A percentile compares a stretch with the other conserved stretches of the same genome.
Conservation (phyloP, 768 basidiomycete species). For the Panaeolus cyanescens region DNA sequence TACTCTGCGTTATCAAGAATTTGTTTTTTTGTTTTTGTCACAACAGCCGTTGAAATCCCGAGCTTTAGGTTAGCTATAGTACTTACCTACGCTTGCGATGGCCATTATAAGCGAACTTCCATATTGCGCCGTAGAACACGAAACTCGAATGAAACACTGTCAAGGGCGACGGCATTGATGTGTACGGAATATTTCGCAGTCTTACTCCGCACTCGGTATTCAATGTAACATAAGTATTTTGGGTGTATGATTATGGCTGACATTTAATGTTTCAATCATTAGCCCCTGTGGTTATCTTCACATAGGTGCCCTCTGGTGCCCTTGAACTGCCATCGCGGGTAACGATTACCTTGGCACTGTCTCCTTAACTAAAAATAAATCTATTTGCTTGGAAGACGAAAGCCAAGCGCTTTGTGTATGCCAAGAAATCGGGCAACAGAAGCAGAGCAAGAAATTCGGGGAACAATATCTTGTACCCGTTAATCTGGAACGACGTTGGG, state of each 20-base stretch:
- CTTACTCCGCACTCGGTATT: too few relatives aligned
- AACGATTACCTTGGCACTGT: background rate
- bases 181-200: too few relatives aligned
- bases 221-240: too few relatives aligned
- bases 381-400: background rate
- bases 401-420: background rate
- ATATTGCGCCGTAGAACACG: background rate
- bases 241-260: too few relatives aligned
- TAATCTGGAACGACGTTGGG: background rate
- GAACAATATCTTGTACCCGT: background rate
- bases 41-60: background rate
- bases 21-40: background rate
- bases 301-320: background rate
- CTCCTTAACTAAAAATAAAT: background rate
- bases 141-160: background rate
- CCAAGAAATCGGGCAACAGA: background rate
- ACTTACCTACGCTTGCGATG: background rate
- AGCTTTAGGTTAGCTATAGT: background rate
- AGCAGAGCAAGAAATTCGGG: background rate
- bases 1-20: background rate
- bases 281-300: background rate
- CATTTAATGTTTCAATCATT: background rate
- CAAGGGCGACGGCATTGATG: too few relatives aligned
- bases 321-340: background rate
- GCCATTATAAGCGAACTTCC: background rate